A percentile compares a stretch with the other conserved stretches of the same genome.
Evolutionary conservation across 2,329 filamentous ascomycete species (phyloP).

Genomic region (Aspergillus terreus): DNA sequence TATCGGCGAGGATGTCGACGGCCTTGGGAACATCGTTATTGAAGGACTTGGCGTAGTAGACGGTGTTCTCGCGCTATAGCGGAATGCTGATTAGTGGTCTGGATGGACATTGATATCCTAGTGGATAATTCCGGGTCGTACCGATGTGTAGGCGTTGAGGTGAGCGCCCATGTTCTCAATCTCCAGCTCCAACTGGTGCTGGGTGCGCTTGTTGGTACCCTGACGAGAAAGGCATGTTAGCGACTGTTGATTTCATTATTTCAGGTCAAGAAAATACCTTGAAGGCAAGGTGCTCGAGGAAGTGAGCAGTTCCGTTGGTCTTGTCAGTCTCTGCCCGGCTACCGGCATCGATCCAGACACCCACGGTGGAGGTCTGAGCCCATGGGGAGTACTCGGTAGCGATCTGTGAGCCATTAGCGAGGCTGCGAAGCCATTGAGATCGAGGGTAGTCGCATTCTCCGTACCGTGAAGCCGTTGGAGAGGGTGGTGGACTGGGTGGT

Average conservation of each 20-base stretch:
- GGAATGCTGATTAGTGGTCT: constrained; percentile 15
- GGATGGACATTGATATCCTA: constrained; percentile 11
- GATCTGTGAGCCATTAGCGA: constrained; percentile 59
- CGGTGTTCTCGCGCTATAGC: constrained; percentile 88
- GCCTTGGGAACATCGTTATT: constrained; percentile 95
- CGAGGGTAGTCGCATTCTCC: constrained; percentile 17
- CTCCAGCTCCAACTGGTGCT: constrained; percentile 97
- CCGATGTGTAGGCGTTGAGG: constrained; percentile 98
- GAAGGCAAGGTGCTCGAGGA: constrained; percentile 99
- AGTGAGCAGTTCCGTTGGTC: constrained; percentile 99
- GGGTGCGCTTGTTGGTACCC: constrained; percentile 91
- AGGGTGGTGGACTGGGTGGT: constrained; percentile 96
- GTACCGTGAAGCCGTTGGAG: constrained; percentile 94
- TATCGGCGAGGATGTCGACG: constrained; percentile 98
- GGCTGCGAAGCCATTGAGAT: constrained; percentile 19
- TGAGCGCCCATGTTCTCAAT: constrained; percentile 99
- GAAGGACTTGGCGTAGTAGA: constrained; percentile 98
- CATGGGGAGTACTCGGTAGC: constrained; percentile 97
- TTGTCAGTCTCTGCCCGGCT: constrained; percentile 96
- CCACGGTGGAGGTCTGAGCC: constrained; percentile 96
- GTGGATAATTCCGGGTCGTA: constrained; percentile 48
- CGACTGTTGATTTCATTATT: background rate
- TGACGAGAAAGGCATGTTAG: constrained; percentile 14
- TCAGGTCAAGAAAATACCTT: constrained; percentile 63
- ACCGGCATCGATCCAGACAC: constrained; percentile 99